These are phyloP conservation scores for Cystobasidium onofrii DNA, from an alignment of 768 basidiomycete genomes.

Conservation along the genomic window DNA sequence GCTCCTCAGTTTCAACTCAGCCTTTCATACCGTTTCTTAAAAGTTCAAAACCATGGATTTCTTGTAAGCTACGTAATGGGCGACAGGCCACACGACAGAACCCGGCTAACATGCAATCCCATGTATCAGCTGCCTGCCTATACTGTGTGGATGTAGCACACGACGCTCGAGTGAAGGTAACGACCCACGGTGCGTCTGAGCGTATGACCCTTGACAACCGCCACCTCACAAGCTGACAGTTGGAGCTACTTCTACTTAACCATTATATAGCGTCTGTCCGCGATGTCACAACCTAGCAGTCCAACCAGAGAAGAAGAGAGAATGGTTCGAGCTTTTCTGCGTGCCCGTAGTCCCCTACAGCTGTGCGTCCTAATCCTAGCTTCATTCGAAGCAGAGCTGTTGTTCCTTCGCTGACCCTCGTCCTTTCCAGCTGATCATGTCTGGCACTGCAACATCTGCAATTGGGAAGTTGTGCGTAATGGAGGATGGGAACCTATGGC, in stretches of 20 bases:
- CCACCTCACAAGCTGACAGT: too few species aligned
- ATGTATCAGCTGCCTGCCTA: constrained; percentile 25
- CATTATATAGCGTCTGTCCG: neutral
- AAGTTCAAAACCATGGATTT: constrained; percentile 5
- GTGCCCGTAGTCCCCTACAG: constrained; percentile 3
- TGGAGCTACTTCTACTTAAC: too few species aligned
- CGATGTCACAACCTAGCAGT: constrained; percentile 11
- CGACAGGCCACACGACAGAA: too few species aligned
- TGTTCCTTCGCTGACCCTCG: neutral
- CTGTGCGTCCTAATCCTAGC: neutral
- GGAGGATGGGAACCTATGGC: constrained; percentile 12
- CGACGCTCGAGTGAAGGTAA: constrained; percentile 5
- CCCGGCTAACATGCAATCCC: too few species aligned
- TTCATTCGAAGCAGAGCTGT: too few species aligned
- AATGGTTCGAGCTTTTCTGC: constrained; percentile 32
- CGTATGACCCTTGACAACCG: too few species aligned
- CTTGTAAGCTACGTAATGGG: neutral
- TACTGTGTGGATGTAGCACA: constrained; percentile 19
- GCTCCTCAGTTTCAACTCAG: neutral
- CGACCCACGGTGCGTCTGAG: constrained; percentile 1
- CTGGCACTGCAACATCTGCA: constrained; percentile 26
- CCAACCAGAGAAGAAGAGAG: constrained; percentile 17
- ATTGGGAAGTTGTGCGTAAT: constrained; percentile 4
- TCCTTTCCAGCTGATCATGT: neutral
- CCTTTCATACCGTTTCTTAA: neutral